These are phyloP conservation scores for Trichoderma simmonsii DNA, from an alignment of 2,329 filamentous ascomycete species.

Conservation along the genomic window DNA sequence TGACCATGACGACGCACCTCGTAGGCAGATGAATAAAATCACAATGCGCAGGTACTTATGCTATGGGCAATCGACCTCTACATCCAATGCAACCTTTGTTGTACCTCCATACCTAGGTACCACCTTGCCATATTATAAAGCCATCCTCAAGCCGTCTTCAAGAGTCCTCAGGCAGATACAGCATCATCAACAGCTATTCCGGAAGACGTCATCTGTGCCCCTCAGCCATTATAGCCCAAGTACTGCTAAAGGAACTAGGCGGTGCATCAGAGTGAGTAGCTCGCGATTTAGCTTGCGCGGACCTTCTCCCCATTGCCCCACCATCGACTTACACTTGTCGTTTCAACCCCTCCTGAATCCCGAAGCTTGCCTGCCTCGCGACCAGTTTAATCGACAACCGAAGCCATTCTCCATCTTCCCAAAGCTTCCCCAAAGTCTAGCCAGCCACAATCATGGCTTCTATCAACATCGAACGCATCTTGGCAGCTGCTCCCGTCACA, in stretches of 20 bases:
- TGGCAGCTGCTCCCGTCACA: constrained; percentile 81
- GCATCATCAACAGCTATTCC: neutral
- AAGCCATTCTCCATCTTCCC: neutral
- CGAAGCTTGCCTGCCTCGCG: neutral
- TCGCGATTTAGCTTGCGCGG: constrained; percentile 4
- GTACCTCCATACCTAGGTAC: too few relatives aligned
- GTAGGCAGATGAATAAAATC: neutral
- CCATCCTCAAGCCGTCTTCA: neutral
- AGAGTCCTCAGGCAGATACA: neutral
- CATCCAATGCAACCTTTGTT: rapidly evolving
- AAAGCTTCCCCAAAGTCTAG: neutral
- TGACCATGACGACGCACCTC: neutral
- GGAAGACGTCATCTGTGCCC: neutral
- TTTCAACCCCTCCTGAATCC: constrained; percentile 15
- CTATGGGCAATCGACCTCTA: neutral
- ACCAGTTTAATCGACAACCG: neutral
- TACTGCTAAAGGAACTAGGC: neutral
- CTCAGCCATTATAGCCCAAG: neutral
- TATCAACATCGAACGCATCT: constrained; percentile 63
- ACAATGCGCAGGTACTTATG: neutral
- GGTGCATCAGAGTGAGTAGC: neutral
- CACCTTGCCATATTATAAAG: neutral
- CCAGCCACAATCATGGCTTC: constrained; percentile 37
- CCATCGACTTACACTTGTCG: constrained; percentile 11
- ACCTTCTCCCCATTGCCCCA: constrained; percentile 1